Base-by-base conservation (phyloP, 257 asterid genomes). In the Solanum stenotomum region DNA sequence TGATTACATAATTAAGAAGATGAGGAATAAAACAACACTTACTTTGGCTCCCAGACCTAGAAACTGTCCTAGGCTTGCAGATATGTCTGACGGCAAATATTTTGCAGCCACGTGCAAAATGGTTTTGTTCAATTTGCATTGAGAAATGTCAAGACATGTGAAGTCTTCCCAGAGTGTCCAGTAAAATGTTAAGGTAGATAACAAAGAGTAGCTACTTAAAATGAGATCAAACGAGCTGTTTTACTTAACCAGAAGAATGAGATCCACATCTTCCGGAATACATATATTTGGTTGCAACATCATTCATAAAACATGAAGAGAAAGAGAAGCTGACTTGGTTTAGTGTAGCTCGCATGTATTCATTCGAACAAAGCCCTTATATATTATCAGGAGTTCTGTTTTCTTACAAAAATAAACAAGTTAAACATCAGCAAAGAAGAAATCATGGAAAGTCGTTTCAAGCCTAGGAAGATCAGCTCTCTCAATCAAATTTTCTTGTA, bases 81-180 rank as follows among this genome's bases (percentile, higher is more conserved):
- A 93, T 89, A 93, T 87, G 65, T 95, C 98, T 8, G 92, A 88
- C 77, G 92, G 94, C 71, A 94, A 88, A 91, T 91, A 92, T 87
- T 93, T 95, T 85, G 94, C 93, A 83, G 98, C 98, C 84, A 93
- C 94, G 20, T 88, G 93, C 92, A 97, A 92, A 84, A 97, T 94
- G 86, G 95, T 87, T 89, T 93, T 96, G 89, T 97, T 95, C 95
- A 95, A 88, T 35, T 89, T 91, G 94, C 99, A 97, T 89, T 97
- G 99, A 84, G 99, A 94, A 90, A 94, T 90, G 90, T 97, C 99
- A 91, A 96, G 90, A 90, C 99, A 97, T 74, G 98, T 96, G 89
- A 93, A 94, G 88, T 96, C 98, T 89, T 97, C 98, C 99, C 98
- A 97, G 65, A 93, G 92, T 89, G 89, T 90, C 99, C 92, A 89